Evolutionary conservation across 2,329 filamentous ascomycete genomes (phyloP).

Genomic region (Thelonectria olida): DNA sequence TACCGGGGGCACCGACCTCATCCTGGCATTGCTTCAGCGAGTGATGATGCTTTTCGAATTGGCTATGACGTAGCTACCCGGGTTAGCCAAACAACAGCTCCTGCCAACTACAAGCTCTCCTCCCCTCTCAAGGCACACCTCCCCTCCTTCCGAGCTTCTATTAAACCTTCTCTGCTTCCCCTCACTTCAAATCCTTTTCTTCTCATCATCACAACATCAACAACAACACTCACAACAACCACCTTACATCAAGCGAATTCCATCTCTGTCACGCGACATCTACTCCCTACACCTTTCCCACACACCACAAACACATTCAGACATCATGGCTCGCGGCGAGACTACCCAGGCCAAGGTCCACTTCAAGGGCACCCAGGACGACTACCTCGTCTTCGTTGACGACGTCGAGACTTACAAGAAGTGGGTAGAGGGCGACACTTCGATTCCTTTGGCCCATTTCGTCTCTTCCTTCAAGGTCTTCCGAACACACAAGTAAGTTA

Average conservation of each 20-base stretch:
- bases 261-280: conserved; percentile 17
- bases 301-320: conserved; percentile 16
- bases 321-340: conserved; percentile 75
- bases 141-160: conserved; percentile 32
- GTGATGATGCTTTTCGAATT: conserved; percentile 28
- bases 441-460: conserved; percentile 83
- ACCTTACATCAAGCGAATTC: background rate
- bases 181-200: conserved; percentile 20
- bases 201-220: conserved; percentile 27
- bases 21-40: background rate
- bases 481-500: conserved; percentile 83
- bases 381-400: conserved; percentile 69
- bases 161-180: conserved; percentile 33
- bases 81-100: conserved; percentile 16
- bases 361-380: conserved; percentile 76
- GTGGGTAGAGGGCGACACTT: conserved; percentile 80
- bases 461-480: conserved; percentile 91
- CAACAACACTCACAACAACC: background rate
- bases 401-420: conserved; percentile 73
- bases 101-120: conserved; percentile 27
- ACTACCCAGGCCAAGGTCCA: conserved; percentile 79
- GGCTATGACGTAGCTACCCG: conserved; percentile 39
- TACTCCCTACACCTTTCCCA: conserved; percentile 24
- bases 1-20: background rate
- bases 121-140: conserved; percentile 26